Base-by-base conservation (phyloP, 257 asterid genomes). In the Cynanchum wilfordii region DNA sequence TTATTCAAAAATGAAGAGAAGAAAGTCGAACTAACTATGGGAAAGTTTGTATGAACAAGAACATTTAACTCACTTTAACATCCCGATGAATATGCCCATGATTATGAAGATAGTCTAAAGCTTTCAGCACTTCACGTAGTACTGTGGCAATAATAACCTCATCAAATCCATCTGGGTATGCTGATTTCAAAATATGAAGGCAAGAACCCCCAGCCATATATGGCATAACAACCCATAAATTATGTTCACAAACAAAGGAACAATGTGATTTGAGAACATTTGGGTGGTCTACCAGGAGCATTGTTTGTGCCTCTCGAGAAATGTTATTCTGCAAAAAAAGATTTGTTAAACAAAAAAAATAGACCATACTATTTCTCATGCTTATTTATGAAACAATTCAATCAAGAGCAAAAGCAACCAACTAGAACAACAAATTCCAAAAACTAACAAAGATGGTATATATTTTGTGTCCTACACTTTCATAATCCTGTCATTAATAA, bases 31-130 rank as follows among this genome's bases (percentile, higher is more conserved):
- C 12, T 25, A 20, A 50, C 47, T 49, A 36, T 54, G 22, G 63
- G 42, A 50, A 20, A 68, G 7, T 51, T 68, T n/a, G 22, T 20
- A 5, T 11, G 19, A 9, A 29, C 38, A 50, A 45, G 36, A 52
- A 2, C 62, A 50, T 13, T 30, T 55, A 70, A 85, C 96, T 86
- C 79, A 95, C 99, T 83, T 95, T 95, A 56, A 95, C 94, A 84
- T 95, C 98, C 38, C 99, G 90, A 76, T 95, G 99, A 77, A 95
- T 95, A 85, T 88, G 97, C 51, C 99, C 99, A 69, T 95, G 98
- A 74, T 92, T 89, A 75, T 92, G 99, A 78, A 95, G 99, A 80
- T 95, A 95, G 38, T 89, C 97, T 87, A 95, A 89, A 55, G 96
- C 97, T 84, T 88, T 90, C 83, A 95, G 76, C 49, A 85, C 96